Conservation (phyloP, 2,329 filamentous ascomycete genomes). For the Hyphodiscus sp. region DNA sequence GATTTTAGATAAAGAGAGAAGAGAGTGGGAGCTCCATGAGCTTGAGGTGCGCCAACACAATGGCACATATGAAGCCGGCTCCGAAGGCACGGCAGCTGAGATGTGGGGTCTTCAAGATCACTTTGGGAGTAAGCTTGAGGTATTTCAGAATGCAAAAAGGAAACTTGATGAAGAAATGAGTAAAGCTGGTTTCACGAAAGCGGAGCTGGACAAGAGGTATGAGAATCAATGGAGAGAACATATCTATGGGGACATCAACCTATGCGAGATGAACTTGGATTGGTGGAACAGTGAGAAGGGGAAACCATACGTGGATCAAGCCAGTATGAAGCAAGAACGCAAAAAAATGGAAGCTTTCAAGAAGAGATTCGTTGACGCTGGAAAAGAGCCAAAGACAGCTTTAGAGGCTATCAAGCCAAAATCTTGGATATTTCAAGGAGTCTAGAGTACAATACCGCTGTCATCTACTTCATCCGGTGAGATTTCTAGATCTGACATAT, state of each 20-base stretch:
- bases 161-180: neutral
- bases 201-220: neutral
- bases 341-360: constrained; percentile 1
- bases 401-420: constrained; percentile 3
- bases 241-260: neutral
- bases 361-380: constrained; percentile 1
- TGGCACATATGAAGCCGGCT: neutral
- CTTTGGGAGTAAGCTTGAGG: too few relatives aligned
- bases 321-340: constrained; percentile 1
- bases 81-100: too few relatives aligned
- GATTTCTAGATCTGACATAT: too few relatives aligned
- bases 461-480: too few relatives aligned
- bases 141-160: neutral
- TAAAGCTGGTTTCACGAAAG: neutral
- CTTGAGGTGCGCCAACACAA: too few relatives aligned
- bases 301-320: neutral
- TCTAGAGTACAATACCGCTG: too few relatives aligned
- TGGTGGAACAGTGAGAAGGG: neutral
- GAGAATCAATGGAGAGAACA: constrained; percentile 5
- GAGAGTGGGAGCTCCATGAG: neutral
- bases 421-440: neutral
- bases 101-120: too few relatives aligned
- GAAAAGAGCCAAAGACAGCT: constrained; percentile 1
- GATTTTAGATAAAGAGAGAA: neutral
- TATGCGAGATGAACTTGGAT: neutral